Conservation (phyloP, 768 basidiomycete species). For the Phanerochaete sordida region DNA sequence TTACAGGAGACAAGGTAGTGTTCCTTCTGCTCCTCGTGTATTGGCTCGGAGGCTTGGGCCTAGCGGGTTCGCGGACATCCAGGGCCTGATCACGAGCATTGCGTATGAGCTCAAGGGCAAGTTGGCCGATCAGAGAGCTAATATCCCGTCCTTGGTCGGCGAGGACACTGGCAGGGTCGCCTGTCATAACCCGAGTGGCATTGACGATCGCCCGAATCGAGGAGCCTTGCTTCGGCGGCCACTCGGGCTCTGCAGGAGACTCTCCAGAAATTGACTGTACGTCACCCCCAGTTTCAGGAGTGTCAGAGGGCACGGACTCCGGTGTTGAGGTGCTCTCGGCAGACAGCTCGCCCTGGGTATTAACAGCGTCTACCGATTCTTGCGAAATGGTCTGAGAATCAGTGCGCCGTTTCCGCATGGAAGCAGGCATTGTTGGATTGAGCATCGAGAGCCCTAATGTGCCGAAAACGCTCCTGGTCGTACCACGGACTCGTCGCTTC, state of each 20-base stretch:
- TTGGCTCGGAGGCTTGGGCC: conserved; percentile 42
- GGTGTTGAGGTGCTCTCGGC: not conserved
- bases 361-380: not conserved
- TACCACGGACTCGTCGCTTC: conserved; percentile 1
- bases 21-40: conserved; percentile 13
- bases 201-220: conserved; percentile 75
- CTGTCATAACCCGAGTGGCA: conserved; percentile 85
- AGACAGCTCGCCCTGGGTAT: not conserved
- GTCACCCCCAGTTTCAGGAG: not conserved
- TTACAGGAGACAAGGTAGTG: not conserved
- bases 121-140: conserved; percentile 50
- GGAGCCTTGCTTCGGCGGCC: conserved; percentile 48
- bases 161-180: conserved; percentile 71
- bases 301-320: not conserved
- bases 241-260: not conserved
- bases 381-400: not conserved
- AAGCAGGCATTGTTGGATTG: conserved; percentile 36
- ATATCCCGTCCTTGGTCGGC: conserved; percentile 67
- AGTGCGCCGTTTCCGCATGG: conserved; percentile 12
- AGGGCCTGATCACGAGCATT: conserved; percentile 65
- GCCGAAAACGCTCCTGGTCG: conserved; percentile 63
- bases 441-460: conserved; percentile 67
- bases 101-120: conserved; percentile 66
- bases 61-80: conserved; percentile 38
- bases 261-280: not conserved